These are phyloP conservation scores for Daldinia loculata DNA, from an alignment of 495 filamentous ascomycete species.

Conservation along the genomic window DNA sequence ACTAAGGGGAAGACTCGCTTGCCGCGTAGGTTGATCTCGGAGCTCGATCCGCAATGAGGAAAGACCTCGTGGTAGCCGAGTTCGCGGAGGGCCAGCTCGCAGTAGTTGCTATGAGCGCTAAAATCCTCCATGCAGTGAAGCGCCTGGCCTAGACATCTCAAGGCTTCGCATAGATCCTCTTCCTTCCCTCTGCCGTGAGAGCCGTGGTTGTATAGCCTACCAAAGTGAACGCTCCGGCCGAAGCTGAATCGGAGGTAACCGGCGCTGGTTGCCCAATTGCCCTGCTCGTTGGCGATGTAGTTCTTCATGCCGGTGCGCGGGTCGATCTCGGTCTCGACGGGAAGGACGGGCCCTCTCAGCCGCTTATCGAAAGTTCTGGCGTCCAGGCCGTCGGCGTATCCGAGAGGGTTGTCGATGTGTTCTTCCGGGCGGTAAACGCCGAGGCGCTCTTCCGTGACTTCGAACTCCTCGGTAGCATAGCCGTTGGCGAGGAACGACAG, in stretches of 20 bases:
- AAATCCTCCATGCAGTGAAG: slow-evolving; percentile 97
- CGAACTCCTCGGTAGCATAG: slow-evolving; percentile 96
- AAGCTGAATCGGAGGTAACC: slow-evolving; percentile 91
- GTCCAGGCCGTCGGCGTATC: slow-evolving; percentile 89
- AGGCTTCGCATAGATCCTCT: slow-evolving; percentile 86
- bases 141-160: slow-evolving; percentile 85
- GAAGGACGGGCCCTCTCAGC: slow-evolving; percentile 77
- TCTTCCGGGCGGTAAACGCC: slow-evolving; percentile 96
- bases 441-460: slow-evolving; percentile 90
- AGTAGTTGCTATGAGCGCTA: slow-evolving; percentile 94
- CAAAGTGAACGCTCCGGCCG: slow-evolving; percentile 85
- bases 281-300: slow-evolving; percentile 92
- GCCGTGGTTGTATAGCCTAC: slow-evolving; percentile 83
- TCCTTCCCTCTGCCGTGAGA: slow-evolving; percentile 72
- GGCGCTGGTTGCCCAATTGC: slow-evolving; percentile 85
- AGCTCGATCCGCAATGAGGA: slow-evolving; percentile 79
- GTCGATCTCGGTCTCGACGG: slow-evolving; percentile 83
- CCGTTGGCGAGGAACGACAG: slow-evolving; percentile 92
- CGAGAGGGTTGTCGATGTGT: slow-evolving; percentile 91
- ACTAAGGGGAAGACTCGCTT: slow-evolving; percentile 85
- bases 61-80: slow-evolving; percentile 85
- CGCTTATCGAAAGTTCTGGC: slow-evolving; percentile 86
- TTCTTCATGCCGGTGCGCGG: slow-evolving; percentile 94
- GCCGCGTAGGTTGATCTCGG: slow-evolving; percentile 76
- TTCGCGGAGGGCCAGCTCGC: slow-evolving; percentile 86